Conservation (phyloP, 73 alveolate genomes). For the Paramecium sexaurelia region DNA sequence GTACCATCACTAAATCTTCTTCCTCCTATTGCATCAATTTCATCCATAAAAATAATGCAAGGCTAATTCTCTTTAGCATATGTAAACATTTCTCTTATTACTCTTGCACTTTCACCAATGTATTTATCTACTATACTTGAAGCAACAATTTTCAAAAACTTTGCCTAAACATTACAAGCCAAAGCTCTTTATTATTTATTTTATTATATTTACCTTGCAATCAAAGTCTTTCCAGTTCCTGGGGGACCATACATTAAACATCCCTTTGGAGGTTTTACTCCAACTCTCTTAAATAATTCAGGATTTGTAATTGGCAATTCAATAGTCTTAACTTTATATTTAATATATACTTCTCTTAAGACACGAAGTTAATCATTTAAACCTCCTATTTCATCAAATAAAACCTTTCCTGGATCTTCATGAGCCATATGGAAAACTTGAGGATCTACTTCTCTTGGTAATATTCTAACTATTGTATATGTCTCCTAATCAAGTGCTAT, state of each 20-base stretch:
- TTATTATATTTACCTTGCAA: slow-evolving; percentile 78
- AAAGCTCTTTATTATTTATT: slow-evolving; percentile 84
- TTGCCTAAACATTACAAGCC: slow-evolving; percentile 97
- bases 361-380: slow-evolving; percentile 96
- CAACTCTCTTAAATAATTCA: slow-evolving; percentile 98
- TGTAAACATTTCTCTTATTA: slow-evolving; percentile 99
- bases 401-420: slow-evolving; percentile 97
- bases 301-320: slow-evolving; percentile 99
- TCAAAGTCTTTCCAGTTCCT: slow-evolving; percentile 99
- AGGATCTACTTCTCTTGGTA: slow-evolving; percentile 99
- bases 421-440: slow-evolving; percentile 97
- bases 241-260: slow-evolving; percentile 99
- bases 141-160: slow-evolving; percentile 97
- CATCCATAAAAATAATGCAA: slow-evolving; percentile 97
- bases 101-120: slow-evolving; percentile 99
- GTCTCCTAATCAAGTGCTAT: slow-evolving; percentile 85
- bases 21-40: slow-evolving; percentile 99
- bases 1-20: slow-evolving; percentile 96
- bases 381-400: slow-evolving; percentile 97
- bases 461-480: slow-evolving; percentile 96
- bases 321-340: slow-evolving; percentile 74
- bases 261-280: slow-evolving; percentile 99
- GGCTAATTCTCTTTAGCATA: slow-evolving; percentile 99
- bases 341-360: slow-evolving; percentile 81
- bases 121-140: slow-evolving; percentile 98